Percentiles rank a stretch among this genome's conserved stretches.
Evolutionary conservation across 176 grass and related monocot species (phyloP).

Genomic region (Phragmites australis): DNA sequence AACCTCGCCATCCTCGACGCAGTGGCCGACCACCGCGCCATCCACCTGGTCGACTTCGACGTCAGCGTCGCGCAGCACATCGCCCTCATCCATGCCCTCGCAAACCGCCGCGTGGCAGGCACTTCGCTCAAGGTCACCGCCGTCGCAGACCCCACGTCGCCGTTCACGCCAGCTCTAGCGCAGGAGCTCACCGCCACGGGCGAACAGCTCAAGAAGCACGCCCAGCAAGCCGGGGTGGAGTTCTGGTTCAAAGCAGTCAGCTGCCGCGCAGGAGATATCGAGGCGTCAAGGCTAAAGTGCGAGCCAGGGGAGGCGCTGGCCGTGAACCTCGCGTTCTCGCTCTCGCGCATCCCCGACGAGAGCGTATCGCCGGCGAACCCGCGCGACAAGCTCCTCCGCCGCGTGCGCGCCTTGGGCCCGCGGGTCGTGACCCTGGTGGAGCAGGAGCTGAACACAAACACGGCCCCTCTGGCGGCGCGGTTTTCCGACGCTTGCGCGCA

Average conservation of each 20-base stretch:
- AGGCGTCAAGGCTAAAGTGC: constrained; percentile 52
- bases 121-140: constrained; percentile 57
- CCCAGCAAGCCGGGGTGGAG: constrained; percentile 45
- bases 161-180: constrained; percentile 44
- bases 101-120: constrained; percentile 36
- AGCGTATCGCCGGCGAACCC: constrained; percentile 87
- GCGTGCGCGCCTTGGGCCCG: constrained; percentile 66
- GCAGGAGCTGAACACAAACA: constrained; percentile 83
- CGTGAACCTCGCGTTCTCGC: constrained; percentile 76
- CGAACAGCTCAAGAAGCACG: constrained; percentile 51
- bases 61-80: constrained; percentile 56
- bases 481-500: constrained; percentile 69
- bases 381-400: constrained; percentile 81
- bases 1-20: constrained; percentile 74
- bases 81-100: constrained; percentile 55
- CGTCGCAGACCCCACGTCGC: constrained; percentile 73
- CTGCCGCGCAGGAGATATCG: constrained; percentile 47
- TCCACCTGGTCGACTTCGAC: constrained; percentile 83
- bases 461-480: constrained; percentile 66
- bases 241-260: constrained; percentile 56
- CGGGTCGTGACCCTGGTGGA: constrained; percentile 65
- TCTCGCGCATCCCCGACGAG: constrained; percentile 79
- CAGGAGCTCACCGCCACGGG: constrained; percentile 36
- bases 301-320: constrained; percentile 63
- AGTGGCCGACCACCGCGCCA: constrained; percentile 32